Conservation (phyloP, 192 early-diverging fungal genomes). For the Umbelopsis sp. region DNA sequence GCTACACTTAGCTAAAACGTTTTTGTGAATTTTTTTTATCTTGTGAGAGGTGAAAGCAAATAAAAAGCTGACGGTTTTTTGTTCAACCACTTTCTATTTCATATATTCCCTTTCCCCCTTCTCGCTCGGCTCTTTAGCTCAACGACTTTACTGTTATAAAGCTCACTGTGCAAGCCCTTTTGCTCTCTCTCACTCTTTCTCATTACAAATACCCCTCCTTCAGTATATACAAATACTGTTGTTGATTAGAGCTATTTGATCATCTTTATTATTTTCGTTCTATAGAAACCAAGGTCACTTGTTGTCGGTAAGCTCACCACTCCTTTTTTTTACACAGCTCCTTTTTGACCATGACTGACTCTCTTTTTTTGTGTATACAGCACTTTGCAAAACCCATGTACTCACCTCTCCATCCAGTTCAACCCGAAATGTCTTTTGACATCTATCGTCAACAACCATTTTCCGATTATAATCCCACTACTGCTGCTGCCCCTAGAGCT, state of each 20-base stretch:
- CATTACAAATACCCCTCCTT: too few relatives aligned
- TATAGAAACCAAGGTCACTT: not conserved
- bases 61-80: too few relatives aligned
- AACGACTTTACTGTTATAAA: too few relatives aligned
- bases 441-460: constrained; percentile 6
- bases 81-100: too few relatives aligned
- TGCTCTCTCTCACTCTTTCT: too few relatives aligned
- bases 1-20: not conserved
- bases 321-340: not conserved
- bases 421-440: constrained; percentile 12
- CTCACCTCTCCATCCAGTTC: constrained; percentile 11
- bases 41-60: too few relatives aligned
- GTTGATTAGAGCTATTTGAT: not conserved
- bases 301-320: constrained; percentile 3
- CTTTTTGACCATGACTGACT: not conserved
- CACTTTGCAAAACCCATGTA: not conserved
- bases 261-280: not conserved
- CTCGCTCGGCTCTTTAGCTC: too few relatives aligned
- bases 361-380: too few relatives aligned
- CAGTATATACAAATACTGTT: too few relatives aligned
- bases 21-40: too few relatives aligned
- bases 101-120: too few relatives aligned
- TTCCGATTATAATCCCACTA: not conserved
- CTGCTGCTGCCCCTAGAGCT: not conserved
- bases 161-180: too few relatives aligned